Evolutionary conservation across 495 filamentous ascomycete genomes (phyloP).

Genomic region (Penicillium cataractarum): DNA sequence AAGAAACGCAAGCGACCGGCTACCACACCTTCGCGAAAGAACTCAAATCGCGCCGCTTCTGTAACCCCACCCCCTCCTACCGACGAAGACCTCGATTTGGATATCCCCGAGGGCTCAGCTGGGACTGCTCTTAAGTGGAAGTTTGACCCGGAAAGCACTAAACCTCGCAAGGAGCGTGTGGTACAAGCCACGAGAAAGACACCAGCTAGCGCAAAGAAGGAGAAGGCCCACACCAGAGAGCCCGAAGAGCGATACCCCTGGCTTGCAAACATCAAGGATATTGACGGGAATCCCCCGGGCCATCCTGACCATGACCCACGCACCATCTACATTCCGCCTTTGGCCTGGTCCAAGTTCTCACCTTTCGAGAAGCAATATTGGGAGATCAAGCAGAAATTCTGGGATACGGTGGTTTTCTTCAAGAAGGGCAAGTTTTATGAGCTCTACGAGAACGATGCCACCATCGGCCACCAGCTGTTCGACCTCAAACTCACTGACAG

Average conservation of each 20-base stretch:
- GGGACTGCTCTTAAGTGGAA: conserved; percentile 86
- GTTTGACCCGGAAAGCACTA: conserved; percentile 76
- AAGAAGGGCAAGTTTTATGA: conserved; percentile 99
- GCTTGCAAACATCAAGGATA: conserved; percentile 83
- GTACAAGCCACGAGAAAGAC: conserved; percentile 43
- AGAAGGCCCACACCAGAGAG: conserved; percentile 75
- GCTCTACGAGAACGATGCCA: conserved; percentile 97
- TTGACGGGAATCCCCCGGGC: conserved; percentile 75
- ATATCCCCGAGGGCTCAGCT: conserved; percentile 55
- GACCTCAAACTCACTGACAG: conserved; percentile 97
- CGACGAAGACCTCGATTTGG: conserved; percentile 55
- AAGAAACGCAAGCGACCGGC: conserved; percentile 75
- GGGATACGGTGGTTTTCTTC: conserved; percentile 98
- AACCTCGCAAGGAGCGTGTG: conserved; percentile 59
- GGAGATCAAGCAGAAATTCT: conserved; percentile 98
- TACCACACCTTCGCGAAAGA: conserved; percentile 55
- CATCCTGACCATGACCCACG: conserved; percentile 93
- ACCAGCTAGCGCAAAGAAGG: conserved; percentile 61
- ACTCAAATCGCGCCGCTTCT: conserved; percentile 60
- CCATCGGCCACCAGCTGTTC: conserved; percentile 94
- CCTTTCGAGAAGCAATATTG: conserved; percentile 98
- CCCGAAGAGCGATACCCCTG: conserved; percentile 85
- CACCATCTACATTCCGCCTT: conserved; percentile 82
- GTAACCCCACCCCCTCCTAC: conserved; percentile 50
- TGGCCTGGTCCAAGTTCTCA: conserved; percentile 77